These are phyloP conservation scores for Tulasnella sp. DNA, from an alignment of 768 basidiomycete genomes.

Conservation along the genomic window DNA sequence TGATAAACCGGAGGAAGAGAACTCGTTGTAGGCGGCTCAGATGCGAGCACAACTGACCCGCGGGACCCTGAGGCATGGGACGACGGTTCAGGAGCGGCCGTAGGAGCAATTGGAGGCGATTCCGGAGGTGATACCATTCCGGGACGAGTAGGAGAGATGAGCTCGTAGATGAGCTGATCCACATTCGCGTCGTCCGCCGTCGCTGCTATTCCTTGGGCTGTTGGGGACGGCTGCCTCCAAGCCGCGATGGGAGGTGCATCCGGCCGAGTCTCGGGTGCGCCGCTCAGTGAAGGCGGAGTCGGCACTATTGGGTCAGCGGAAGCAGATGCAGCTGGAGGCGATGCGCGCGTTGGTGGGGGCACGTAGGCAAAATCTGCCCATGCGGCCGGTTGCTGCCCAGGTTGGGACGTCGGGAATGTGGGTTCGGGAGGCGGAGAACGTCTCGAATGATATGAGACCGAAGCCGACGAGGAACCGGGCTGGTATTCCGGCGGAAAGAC, in stretches of 20 bases:
- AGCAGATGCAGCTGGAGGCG: neutral
- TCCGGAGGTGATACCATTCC: no score
- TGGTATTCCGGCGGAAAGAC: no score
- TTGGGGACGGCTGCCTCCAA: neutral
- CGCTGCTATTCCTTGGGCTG: neutral
- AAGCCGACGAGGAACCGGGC: no score
- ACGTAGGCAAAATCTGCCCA: neutral
- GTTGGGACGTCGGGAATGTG: no score
- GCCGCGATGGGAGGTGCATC: no score
- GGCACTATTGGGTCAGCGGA: neutral
- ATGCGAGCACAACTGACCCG: neutral
- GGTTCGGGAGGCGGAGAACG: no score
- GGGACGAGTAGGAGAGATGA: neutral
- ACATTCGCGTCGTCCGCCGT: neutral
- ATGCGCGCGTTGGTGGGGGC: no score
- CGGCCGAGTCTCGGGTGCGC: no score
- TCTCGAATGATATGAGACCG: no score
- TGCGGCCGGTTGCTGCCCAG: neutral
- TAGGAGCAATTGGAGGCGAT: neutral
- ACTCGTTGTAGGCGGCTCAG: no score
- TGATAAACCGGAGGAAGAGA: neutral
- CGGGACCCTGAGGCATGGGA: neutral
- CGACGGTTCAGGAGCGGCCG: neutral
- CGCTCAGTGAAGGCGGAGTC: neutral
- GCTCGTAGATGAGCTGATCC: neutral